These are phyloP conservation scores for Acanthochlamys bracteata DNA, from an alignment of 106 monocot genomes.

Conservation along the genomic window DNA sequence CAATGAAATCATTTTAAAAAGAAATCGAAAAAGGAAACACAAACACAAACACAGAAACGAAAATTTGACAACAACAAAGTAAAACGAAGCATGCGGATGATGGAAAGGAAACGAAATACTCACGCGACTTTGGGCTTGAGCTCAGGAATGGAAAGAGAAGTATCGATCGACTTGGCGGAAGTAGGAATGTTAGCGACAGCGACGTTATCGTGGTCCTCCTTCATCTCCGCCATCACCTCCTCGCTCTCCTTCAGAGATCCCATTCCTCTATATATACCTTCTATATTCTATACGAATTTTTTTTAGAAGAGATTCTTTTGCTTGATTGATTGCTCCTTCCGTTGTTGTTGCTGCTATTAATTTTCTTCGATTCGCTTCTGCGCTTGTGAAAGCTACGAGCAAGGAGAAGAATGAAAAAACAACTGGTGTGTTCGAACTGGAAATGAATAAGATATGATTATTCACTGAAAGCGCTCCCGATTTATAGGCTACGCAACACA, in stretches of 20 bases:
- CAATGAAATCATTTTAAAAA: background rate
- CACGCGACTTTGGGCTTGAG: slow-evolving; percentile 59
- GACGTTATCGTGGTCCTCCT: background rate
- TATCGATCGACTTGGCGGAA: slow-evolving; percentile 60
- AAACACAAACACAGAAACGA: background rate
- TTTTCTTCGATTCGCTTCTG: too few relatives aligned
- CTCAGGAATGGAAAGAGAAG: slow-evolving; percentile 43
- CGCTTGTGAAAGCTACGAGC: too few relatives aligned
- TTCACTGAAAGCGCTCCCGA: too few relatives aligned
- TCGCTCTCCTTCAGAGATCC: slow-evolving; percentile 12
- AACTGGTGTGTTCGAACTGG: too few relatives aligned
- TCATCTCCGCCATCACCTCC: slow-evolving; percentile 6
- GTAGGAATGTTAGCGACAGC: slow-evolving; percentile 30
- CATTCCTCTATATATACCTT: background rate
- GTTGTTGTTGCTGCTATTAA: too few relatives aligned
- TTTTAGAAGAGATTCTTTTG: too few relatives aligned
- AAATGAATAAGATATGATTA: too few relatives aligned
- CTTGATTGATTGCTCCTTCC: too few relatives aligned
- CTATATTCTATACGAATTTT: too few relatives aligned
- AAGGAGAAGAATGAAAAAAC: too few relatives aligned
- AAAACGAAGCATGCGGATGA: background rate
- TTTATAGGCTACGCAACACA: too few relatives aligned
- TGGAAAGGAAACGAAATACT: background rate
- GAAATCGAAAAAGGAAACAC: background rate
- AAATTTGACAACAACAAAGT: background rate